These are phyloP conservation scores for Tetradesmus obliquus DNA, from an alignment of 139 green algal genomes.

Conservation along the genomic window DNA sequence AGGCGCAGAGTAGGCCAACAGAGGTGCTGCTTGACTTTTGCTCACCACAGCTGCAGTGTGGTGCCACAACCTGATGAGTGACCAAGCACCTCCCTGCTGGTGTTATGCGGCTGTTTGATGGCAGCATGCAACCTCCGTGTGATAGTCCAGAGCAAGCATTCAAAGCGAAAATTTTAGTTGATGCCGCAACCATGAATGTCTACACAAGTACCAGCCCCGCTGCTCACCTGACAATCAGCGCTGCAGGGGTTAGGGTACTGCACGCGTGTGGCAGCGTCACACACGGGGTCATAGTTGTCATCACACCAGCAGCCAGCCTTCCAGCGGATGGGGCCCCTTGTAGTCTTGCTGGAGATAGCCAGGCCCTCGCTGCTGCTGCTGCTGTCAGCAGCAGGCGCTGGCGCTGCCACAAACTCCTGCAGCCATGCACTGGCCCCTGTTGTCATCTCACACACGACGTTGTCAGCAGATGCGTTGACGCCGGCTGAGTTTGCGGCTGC, in stretches of 20 bases:
- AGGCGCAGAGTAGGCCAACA: too few relatives aligned
- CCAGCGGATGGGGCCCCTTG: background rate
- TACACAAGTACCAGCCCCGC: background rate
- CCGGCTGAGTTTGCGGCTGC: background rate
- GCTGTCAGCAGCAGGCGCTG: background rate
- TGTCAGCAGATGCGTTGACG: background rate
- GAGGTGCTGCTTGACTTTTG: too few relatives aligned
- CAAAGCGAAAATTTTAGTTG: too few relatives aligned
- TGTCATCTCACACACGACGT: background rate
- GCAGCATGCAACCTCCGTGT: too few relatives aligned
- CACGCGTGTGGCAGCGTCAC: conserved; percentile 9
- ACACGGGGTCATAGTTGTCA: conserved; percentile 21
- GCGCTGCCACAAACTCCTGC: background rate
- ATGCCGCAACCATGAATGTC: too few relatives aligned
- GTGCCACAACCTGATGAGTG: too few relatives aligned
- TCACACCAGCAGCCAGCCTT: conserved; percentile 33
- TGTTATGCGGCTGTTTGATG: too few relatives aligned
- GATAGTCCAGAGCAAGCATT: too few relatives aligned
- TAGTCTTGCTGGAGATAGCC: conserved; percentile 27
- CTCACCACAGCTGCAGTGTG: too few relatives aligned
- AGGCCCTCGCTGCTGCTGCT: conserved; percentile 5
- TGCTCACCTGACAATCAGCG: conserved; percentile 28
- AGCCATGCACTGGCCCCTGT: background rate
- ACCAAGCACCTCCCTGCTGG: too few relatives aligned
- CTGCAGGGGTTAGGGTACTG: conserved; percentile 40